Conservation (phyloP, 306 rosid genomes). For the Biancaea sappan region DNA sequence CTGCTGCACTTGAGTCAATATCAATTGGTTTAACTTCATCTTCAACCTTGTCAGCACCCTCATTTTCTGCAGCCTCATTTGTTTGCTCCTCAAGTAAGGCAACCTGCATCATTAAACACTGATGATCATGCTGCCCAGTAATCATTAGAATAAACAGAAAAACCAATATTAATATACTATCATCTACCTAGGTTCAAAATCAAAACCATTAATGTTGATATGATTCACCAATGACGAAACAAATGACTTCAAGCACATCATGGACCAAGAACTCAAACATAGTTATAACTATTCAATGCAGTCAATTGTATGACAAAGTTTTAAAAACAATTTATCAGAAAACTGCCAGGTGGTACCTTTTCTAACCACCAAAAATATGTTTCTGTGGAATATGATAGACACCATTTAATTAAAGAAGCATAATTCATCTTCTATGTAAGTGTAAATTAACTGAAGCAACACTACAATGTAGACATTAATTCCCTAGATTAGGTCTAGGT, state of each 20-base stretch:
- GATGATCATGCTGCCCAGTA: constrained; percentile 29
- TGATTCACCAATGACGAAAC: constrained; percentile 24
- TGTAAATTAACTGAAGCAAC: constrained; percentile 12
- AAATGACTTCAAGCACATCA: constrained; percentile 2
- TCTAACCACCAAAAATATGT: not conserved
- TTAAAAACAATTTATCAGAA: not conserved
- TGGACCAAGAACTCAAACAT: constrained; percentile 12
- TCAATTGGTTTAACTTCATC: constrained; percentile 65
- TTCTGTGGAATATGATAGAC: constrained; percentile 8
- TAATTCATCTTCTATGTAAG: constrained; percentile 3
- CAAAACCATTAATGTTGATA: not conserved
- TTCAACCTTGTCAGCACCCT: constrained; percentile 62
- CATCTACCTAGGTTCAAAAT: constrained; percentile 2
- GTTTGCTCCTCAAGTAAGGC: constrained; percentile 90
- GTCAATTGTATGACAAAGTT: not conserved
- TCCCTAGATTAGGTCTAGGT: constrained; percentile 13
- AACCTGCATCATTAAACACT: constrained; percentile 56
- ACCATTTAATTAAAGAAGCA: constrained; percentile 5
- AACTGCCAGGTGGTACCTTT: constrained; percentile 3
- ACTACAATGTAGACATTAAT: not conserved
- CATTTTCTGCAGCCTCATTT: constrained; percentile 62
- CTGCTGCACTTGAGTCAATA: constrained; percentile 49
- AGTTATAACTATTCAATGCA: constrained; percentile 1
- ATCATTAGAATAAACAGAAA: constrained; percentile 18
- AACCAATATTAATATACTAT: constrained; percentile 2